These are phyloP conservation scores for Sclerotinia trifoliorum DNA, from an alignment of 2,329 filamentous ascomycete species.

Conservation along the genomic window DNA sequence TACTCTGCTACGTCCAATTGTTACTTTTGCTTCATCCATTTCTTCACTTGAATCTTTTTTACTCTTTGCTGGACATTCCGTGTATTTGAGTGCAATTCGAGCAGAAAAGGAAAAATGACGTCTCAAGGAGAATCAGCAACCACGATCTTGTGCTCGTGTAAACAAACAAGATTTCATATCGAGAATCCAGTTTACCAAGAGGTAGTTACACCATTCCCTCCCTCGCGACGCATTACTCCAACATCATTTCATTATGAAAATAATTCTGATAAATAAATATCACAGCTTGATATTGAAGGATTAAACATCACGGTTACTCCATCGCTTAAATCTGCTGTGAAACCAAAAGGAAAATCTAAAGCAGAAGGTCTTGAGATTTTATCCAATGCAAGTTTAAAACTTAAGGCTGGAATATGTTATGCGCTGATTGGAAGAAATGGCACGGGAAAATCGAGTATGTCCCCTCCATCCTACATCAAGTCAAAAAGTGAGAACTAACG, in stretches of 20 bases:
- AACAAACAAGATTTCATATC: constrained; percentile 40
- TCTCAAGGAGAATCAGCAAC: constrained; percentile 31
- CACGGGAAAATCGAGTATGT: constrained; percentile 74
- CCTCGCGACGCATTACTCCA: too few species aligned
- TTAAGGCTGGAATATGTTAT: constrained; percentile 74
- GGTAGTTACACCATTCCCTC: constrained; percentile 23
- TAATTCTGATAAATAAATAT: constrained; percentile 14
- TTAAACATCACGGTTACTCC: constrained; percentile 66
- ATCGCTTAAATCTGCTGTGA: constrained; percentile 39
- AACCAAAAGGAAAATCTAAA: constrained; percentile 52
- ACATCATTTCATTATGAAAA: neutral
- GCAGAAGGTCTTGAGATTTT: constrained; percentile 64
- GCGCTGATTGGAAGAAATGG: constrained; percentile 79
- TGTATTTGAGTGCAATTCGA: neutral
- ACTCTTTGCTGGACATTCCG: too few species aligned
- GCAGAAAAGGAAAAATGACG: neutral
- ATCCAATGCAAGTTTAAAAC: constrained; percentile 63
- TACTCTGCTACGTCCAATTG: neutral
- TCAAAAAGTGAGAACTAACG: constrained; percentile 17
- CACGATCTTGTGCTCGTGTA: constrained; percentile 38
- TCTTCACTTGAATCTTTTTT: too few species aligned
- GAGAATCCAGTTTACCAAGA: constrained; percentile 39
- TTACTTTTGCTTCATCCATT: neutral
- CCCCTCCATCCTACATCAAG: neutral
- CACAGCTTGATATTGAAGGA: constrained; percentile 68